Conservation (phyloP, 495 filamentous ascomycete genomes). For the Podospora anserina region DNA sequence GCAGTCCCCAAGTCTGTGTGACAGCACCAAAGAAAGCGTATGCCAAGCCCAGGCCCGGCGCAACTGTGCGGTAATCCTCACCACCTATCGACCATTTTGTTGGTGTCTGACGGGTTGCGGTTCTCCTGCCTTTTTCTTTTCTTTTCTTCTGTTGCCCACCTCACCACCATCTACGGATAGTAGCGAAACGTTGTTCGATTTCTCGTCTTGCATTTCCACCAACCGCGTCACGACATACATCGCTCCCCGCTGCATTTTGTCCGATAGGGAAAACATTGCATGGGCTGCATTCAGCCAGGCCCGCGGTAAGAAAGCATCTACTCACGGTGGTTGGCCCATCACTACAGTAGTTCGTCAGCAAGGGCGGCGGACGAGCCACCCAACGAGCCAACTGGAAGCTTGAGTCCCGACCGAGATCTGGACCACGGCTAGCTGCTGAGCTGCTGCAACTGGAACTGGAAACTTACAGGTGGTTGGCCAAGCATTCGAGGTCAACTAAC, state of each 20-base stretch:
- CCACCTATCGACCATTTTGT: not conserved
- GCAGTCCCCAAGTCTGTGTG: constrained; percentile 14
- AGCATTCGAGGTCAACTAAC: not conserved
- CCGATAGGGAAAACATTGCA: constrained; percentile 23
- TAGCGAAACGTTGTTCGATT: not conserved
- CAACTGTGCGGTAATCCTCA: constrained; percentile 21
- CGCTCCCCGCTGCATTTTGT: constrained; percentile 17
- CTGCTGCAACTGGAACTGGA: constrained; percentile 15
- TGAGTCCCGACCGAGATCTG: constrained; percentile 23
- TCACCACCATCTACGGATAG: not conserved
- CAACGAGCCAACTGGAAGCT: constrained; percentile 25
- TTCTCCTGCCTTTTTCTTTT: not conserved
- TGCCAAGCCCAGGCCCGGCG: constrained; percentile 21
- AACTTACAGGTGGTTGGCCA: constrained; percentile 13
- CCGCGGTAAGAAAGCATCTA: constrained; percentile 15
- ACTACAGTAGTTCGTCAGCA: constrained; percentile 27
- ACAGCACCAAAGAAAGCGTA: constrained; percentile 15
- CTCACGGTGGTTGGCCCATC: constrained; percentile 28
- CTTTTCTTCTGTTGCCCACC: not conserved
- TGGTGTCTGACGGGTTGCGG: not conserved
- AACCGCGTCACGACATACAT: constrained; percentile 15
- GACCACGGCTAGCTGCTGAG: constrained; percentile 17
- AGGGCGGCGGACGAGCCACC: constrained; percentile 23
- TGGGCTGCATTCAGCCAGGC: constrained; percentile 26
- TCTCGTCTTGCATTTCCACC: not conserved